Evolutionary conservation across 2,329 filamentous ascomycete species (phyloP), one percentile per base, ranked within the genome.

Genomic region (Fusarium burgessii): DNA sequence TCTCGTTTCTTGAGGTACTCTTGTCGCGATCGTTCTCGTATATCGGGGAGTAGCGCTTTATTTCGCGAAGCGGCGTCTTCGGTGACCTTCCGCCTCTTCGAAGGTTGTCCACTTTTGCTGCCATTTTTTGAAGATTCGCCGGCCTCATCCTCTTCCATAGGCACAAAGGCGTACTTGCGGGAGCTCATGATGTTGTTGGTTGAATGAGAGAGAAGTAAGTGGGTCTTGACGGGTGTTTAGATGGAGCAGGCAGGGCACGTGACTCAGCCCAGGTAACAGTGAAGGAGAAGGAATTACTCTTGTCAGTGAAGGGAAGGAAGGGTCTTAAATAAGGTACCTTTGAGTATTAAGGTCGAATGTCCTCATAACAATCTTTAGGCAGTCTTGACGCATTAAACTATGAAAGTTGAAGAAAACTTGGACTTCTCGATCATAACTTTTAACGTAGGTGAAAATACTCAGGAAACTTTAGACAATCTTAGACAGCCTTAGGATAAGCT

Each of bases 1-100:
- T 98, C 95, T 70, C 96, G 89, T 84, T 99, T 98, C 81, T 94
- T 94, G 33, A 99, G 86, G 78, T 99, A 99, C 72, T 96, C 92
- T 78, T 98, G 95, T 66, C 96, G 89, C 6, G 95, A 97, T 35
- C 94, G 89, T 77, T 96, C 86, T 43, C 96, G 88, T 20, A 98
- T 82, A 67, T 97, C 94, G 5, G 91, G 90, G 78, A 97, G 87
- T n/a, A 92, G 92, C 18, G 92, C 92, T 12, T 90, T 90, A 68
- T 86, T 86, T 62, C 92, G 86, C 10, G 91, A 89, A 40, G 88
- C 87, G 7, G 90, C 86, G 78, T 94, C 90, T 12, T 81, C 79
- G 4, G 77, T 80, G 7, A 81, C 72, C 42, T 72, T 78, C 51
- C 91, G 84, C 68, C 90, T 86, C 3, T 88, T 88, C 12, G 88